These are phyloP conservation scores for Emergomyces africanus DNA, from an alignment of 2,329 filamentous ascomycete species.

Conservation along the genomic window DNA sequence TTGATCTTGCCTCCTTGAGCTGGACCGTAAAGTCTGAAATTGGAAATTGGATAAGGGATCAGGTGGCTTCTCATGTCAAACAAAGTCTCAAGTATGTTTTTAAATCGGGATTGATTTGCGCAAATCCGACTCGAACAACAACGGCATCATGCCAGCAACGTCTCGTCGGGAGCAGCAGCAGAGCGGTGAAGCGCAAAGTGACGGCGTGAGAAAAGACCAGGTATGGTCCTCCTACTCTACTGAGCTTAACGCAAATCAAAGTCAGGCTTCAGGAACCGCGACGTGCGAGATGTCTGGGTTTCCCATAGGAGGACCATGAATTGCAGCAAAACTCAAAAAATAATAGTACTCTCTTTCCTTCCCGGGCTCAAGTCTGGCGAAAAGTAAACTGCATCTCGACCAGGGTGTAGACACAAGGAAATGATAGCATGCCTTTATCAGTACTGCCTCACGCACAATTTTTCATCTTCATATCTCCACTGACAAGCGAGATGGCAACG, in stretches of 20 bases:
- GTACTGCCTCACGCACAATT: not conserved
- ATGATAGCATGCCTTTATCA: not conserved
- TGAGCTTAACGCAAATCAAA: not conserved
- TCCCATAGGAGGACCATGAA: constrained; percentile 2
- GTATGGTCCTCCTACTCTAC: constrained; percentile 1
- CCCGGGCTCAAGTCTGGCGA: not conserved
- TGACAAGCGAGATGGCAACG: not conserved
- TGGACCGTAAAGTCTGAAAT: constrained; percentile 41
- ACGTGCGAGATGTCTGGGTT: constrained; percentile 4
- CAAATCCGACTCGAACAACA: too few relatives aligned
- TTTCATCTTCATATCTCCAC: not conserved
- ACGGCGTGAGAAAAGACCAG: not conserved
- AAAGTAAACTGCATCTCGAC: not conserved
- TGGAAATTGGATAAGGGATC: constrained; percentile 39
- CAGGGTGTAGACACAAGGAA: not conserved
- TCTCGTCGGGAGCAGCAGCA: not conserved
- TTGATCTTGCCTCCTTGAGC: constrained; percentile 22
- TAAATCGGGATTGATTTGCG: constrained; percentile 10
- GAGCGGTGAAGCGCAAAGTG: not conserved
- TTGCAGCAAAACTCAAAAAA: not conserved
- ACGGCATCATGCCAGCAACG: too few relatives aligned
- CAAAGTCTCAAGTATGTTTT: constrained; percentile 4
- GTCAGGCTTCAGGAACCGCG: not conserved
- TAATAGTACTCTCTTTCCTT: not conserved
- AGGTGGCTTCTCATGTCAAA: constrained; percentile 26